Conservation (phyloP, 2,329 filamentous ascomycete genomes). For the Penicillium glabrum region DNA sequence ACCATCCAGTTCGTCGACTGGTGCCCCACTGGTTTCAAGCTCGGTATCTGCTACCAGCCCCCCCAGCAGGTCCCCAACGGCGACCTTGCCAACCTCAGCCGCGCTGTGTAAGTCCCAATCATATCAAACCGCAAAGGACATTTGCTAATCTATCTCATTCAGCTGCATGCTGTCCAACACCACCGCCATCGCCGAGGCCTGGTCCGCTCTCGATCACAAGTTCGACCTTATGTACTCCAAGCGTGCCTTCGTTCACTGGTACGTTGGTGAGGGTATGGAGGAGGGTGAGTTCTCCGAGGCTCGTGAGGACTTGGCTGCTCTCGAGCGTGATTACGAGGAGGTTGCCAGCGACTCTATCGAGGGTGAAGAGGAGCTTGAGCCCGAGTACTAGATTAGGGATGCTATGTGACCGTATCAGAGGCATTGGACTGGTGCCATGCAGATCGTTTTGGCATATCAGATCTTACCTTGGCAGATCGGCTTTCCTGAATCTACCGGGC, state of each 20-base stretch:
- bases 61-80: conserved; percentile 92
- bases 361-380: conserved; percentile 72
- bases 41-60: conserved; percentile 99
- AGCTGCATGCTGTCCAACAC: conserved; percentile 95
- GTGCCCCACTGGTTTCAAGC: conserved; percentile 99
- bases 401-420: conserved; percentile 19
- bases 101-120: conserved; percentile 76
- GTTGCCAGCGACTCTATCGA: conserved; percentile 93
- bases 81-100: conserved; percentile 96
- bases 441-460: conserved; percentile 24
- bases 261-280: conserved; percentile 99
- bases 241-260: conserved; percentile 99
- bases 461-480: conserved; percentile 22
- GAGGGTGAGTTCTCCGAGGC: conserved; percentile 99
- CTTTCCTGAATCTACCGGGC: conserved; percentile 26
- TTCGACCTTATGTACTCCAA: conserved; percentile 99
- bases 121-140: not conserved
- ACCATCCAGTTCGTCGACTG: conserved; percentile 99
- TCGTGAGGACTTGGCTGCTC: conserved; percentile 94
- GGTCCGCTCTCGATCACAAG: conserved; percentile 94
- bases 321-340: conserved; percentile 99
- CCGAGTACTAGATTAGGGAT: conserved; percentile 73
- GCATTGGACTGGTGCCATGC: conserved; percentile 21
- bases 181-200: conserved; percentile 96
- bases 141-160: conserved; percentile 7